phyloP scores from a whole-genome alignment of 2,329 filamentous ascomycete genomes.

The Pestalotiopsis sp. region DNA sequence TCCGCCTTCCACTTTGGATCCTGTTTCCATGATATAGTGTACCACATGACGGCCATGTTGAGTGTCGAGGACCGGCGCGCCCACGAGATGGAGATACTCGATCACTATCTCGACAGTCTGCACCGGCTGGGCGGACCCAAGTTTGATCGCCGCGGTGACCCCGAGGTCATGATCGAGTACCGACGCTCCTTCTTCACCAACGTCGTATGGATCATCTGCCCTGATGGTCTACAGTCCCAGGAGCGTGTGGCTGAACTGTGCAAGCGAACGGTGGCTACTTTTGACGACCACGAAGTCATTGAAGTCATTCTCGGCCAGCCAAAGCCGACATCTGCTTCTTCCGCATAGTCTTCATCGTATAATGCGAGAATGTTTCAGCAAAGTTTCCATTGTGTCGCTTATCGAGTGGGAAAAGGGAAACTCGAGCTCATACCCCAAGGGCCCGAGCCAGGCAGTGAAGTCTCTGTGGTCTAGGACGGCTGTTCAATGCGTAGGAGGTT shows the following conservation, averaged over 20 bases:
- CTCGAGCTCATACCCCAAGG: no score
- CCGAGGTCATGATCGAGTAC: slow-evolving; percentile 33
- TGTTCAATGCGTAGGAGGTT: no score
- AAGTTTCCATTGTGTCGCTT: no score
- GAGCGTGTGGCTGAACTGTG: slow-evolving; percentile 34
- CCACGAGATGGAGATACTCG: slow-evolving; percentile 39
- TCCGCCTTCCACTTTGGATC: slow-evolving; percentile 41
- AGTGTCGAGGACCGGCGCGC: slow-evolving; percentile 40
- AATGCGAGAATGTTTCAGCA: no score
- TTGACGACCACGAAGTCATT: slow-evolving; percentile 38
- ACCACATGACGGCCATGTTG: slow-evolving; percentile 40
- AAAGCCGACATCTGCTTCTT: not conserved
- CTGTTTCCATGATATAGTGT: slow-evolving; percentile 44
- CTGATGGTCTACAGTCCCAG: slow-evolving; percentile 33
- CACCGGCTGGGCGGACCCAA: slow-evolving; percentile 33
- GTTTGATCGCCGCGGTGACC: slow-evolving; percentile 30
- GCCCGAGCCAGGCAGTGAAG: no score
- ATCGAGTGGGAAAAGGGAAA: no score
- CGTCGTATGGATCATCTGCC: slow-evolving; percentile 31
- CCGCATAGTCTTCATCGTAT: not conserved
- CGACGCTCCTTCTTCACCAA: slow-evolving; percentile 33
- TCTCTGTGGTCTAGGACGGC: no score
- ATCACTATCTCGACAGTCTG: slow-evolving; percentile 36
- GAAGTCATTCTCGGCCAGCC: slow-evolving; percentile 22
- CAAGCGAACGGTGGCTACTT: slow-evolving; percentile 36